Percentiles rank a stretch among this genome's conserved stretches.
Conservation (phyloP, 805 yeast species). For the Ogataea trehaloabstinens region DNA sequence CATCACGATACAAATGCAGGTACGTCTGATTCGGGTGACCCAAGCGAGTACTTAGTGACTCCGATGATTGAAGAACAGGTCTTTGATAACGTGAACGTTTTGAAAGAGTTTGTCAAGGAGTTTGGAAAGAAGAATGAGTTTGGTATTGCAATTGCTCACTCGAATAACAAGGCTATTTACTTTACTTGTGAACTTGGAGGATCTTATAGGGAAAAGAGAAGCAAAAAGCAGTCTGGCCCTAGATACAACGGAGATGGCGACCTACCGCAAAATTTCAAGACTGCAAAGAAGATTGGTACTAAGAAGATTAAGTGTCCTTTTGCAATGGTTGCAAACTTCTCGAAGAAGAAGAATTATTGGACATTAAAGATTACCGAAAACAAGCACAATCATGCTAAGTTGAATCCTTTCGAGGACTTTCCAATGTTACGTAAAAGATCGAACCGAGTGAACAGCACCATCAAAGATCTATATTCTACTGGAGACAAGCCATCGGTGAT, state of each 20-base stretch:
- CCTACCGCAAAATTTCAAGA: conserved; percentile 18
- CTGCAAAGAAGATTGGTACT: conserved; percentile 34
- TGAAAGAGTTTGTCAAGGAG: conserved; percentile 53
- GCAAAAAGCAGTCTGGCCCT: conserved; percentile 20
- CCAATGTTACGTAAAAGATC: conserved; percentile 57
- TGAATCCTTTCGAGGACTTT: conserved; percentile 53
- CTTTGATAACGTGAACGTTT: conserved; percentile 47
- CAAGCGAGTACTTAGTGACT: conserved; percentile 46
- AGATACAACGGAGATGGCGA: conserved; percentile 23
- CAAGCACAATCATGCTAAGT: conserved; percentile 58
- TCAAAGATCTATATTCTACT: conserved; percentile 49
- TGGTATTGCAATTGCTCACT: conserved; percentile 59
- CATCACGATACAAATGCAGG: conserved; percentile 8
- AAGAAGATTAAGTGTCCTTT: conserved; percentile 57
- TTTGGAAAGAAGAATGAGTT: conserved; percentile 57
- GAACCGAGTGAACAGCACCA: conserved; percentile 49
- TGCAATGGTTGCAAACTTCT: conserved; percentile 56
- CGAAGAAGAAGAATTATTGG: conserved; percentile 50
- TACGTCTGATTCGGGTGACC: conserved; percentile 17
- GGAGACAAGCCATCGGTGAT: conserved; percentile 57
- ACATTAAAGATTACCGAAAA: conserved; percentile 51
- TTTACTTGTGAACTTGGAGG: conserved; percentile 61
- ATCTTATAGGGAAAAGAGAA: conserved; percentile 49
- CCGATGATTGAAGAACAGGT: conserved; percentile 53
- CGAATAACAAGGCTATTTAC: conserved; percentile 56